These are phyloP conservation scores for Penicillium sp. DNA, from an alignment of 2,329 filamentous ascomycete genomes.

Conservation along the genomic window DNA sequence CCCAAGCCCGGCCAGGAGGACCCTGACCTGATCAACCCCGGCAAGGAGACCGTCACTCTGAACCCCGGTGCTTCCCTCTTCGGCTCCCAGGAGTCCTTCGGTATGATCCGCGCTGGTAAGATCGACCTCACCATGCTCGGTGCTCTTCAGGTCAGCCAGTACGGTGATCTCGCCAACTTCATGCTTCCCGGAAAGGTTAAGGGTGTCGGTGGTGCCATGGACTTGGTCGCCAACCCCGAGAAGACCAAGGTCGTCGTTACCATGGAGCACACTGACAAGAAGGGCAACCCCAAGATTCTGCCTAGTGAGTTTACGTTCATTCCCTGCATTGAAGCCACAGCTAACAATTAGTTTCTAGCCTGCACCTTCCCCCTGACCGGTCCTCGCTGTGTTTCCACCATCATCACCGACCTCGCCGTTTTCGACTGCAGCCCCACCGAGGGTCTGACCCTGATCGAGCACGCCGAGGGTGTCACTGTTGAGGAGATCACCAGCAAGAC, in stretches of 20 bases:
- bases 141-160: conserved; percentile 75
- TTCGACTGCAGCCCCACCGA: conserved; percentile 71
- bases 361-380: conserved; percentile 68
- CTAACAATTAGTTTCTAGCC: conserved; percentile 25
- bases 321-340: no score
- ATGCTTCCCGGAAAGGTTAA: conserved; percentile 87
- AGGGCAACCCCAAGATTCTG: conserved; percentile 68
- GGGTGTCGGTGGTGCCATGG: conserved; percentile 81
- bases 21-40: conserved; percentile 79
- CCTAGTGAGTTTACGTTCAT: conserved; percentile 9
- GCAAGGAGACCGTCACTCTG: conserved; percentile 84
- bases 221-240: conserved; percentile 71
- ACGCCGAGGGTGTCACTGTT: conserved; percentile 68
- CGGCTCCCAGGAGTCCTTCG: conserved; percentile 78
- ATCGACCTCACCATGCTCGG: conserved; percentile 83
- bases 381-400: conserved; percentile 65
- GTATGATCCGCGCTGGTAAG: conserved; percentile 83
- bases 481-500: conserved; percentile 72
- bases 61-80: conserved; percentile 74
- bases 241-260: conserved; percentile 72
- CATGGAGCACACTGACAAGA: conserved; percentile 70
- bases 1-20: conserved; percentile 69
- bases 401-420: conserved; percentile 71
- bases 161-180: conserved; percentile 82
- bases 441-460: conserved; percentile 58